Base-by-base conservation (phyloP, 1,284 basidiomycete species). In the Ceratobasidium sp. region DNA sequence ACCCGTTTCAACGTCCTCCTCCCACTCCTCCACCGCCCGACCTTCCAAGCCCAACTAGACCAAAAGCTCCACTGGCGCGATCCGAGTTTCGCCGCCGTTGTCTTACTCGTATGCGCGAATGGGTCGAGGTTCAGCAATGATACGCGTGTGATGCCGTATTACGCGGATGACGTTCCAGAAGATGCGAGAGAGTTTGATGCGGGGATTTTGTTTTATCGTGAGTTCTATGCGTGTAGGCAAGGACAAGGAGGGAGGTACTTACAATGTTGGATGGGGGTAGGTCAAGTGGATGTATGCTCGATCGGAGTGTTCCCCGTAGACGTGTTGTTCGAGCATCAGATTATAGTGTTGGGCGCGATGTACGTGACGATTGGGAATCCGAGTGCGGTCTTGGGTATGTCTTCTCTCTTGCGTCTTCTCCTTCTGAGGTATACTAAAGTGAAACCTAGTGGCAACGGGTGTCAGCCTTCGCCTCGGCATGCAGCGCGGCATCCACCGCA, bases 71-170 rank as follows among this genome's bases (percentile, higher is more conserved):
- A 86, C 81, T 81, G 83, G 28, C 84, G 82, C 3, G 85, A 86
- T 72, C 71, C 79, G 26, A 82, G 84, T 6, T 89, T 88, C 80
- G 84, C 84, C 42, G 84, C 84, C 60, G 84, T 88, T 7, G 86
- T 85, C 77, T 78, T 87, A 23, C 82, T 86, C 80, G 80, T 88
- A 0, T 86, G 86, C 77, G 87, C 87, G 28, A 84, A 86, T 76
- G 88, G 86, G 1, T 82, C 85, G 3, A 82, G 86, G 70, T 86
- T 84, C 77, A 82, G 86, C 42, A 83, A 86, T 77, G 86, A 88
- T 79, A 83, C 84, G 1, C 78, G 85, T 12, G 85, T 87, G 23
- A 75, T 75, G 71, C 71, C 71, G 46, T 76, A 28, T 51, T 66
- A 66, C 18, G 56, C 60, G 15, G 61, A 76, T 12, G 72, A 76